phyloP scores from a whole-genome alignment of 768 basidiomycete genomes.

The Suillus plorans region DNA sequence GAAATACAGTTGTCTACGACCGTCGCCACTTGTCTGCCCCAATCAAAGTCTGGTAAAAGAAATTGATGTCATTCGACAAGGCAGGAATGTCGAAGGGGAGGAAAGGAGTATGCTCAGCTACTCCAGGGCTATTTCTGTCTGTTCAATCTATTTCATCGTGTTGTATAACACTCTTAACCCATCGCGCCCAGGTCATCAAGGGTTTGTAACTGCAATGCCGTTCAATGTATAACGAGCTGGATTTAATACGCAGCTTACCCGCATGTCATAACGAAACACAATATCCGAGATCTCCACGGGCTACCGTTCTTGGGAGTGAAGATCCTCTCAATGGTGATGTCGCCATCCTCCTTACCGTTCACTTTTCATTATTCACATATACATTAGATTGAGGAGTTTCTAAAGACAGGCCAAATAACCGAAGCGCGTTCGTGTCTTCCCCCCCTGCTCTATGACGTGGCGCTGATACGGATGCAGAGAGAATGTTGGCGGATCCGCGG shows the following conservation, averaged over 20 bases:
- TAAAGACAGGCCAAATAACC: constrained; percentile 50
- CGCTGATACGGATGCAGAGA: constrained; percentile 37
- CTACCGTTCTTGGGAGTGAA: constrained; percentile 54
- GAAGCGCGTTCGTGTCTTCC: constrained; percentile 52
- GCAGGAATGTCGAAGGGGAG: constrained; percentile 66
- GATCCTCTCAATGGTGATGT: constrained; percentile 46
- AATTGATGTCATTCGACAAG: constrained; percentile 55
- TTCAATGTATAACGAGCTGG: background rate
- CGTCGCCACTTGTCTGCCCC: constrained; percentile 64
- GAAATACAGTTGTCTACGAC: constrained; percentile 58
- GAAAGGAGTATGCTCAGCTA: constrained; percentile 70
- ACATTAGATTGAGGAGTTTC: constrained; percentile 61
- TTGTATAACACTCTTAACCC: constrained; percentile 7
- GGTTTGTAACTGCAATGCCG: constrained; percentile 27
- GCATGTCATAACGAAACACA: constrained; percentile 36
- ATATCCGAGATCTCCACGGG: constrained; percentile 36
- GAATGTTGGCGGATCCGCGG: constrained; percentile 46
- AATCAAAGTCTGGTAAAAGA: constrained; percentile 66
- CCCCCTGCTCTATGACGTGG: too few species aligned
- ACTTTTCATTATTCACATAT: background rate
- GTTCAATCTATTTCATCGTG: constrained; percentile 20
- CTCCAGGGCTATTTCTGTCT: constrained; percentile 66
- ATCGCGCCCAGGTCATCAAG: constrained; percentile 42
- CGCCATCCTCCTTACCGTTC: background rate
- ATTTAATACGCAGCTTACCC: constrained; percentile 46